phyloP scores from a whole-genome alignment of 2,329 filamentous ascomycete genomes.

The Colletotrichum sp. region DNA sequence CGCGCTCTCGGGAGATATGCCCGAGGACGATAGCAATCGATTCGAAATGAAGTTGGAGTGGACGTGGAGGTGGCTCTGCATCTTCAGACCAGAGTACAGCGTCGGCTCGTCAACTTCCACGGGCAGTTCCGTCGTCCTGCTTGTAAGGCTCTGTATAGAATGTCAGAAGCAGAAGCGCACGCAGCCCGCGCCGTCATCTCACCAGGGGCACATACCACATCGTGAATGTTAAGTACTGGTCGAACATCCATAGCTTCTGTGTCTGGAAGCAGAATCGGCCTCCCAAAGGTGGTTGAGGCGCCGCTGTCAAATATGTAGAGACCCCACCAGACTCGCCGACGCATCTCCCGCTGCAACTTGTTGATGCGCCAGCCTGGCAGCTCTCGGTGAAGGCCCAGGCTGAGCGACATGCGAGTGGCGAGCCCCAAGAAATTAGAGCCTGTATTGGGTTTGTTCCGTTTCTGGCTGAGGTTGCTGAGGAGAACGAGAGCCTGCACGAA shows the following conservation, averaged over 20 bases:
- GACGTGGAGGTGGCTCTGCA: conserved; percentile 32
- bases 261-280: conserved; percentile 27
- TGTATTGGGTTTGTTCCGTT: conserved; percentile 52
- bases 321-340: conserved; percentile 46
- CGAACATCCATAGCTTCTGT: conserved; percentile 33
- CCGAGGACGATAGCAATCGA: conserved; percentile 27
- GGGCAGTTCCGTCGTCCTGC: conserved; percentile 25
- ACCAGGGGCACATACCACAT: conserved; percentile 20
- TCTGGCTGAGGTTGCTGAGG: conserved; percentile 47
- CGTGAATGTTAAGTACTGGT: conserved; percentile 31
- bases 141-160: conserved; percentile 26
- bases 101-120: conserved; percentile 26
- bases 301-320: conserved; percentile 51
- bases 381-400: conserved; percentile 51
- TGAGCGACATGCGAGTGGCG: conserved; percentile 50
- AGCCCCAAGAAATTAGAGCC: conserved; percentile 53
- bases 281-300: conserved; percentile 48
- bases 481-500: conserved; percentile 34
- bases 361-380: conserved; percentile 31
- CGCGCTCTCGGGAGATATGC: conserved; percentile 28
- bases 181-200: background rate
- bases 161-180: background rate
- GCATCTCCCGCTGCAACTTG: conserved; percentile 35
- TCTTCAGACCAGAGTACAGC: conserved; percentile 31
- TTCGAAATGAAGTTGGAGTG: conserved; percentile 36